Base-by-base conservation (phyloP, 768 basidiomycete genomes). In the Leccinum obscurum region DNA sequence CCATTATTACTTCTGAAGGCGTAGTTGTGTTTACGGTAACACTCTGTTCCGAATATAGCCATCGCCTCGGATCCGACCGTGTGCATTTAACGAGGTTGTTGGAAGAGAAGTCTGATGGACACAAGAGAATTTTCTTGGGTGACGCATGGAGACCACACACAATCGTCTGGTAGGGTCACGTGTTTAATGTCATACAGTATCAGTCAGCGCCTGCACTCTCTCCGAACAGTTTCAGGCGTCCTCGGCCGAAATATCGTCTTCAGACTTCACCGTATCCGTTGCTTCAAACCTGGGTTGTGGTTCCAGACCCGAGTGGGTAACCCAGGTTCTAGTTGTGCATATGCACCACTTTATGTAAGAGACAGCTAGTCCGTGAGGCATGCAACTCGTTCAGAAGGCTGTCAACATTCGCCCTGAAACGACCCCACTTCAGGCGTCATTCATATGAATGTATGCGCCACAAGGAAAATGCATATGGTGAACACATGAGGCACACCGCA, bases 1-100 rank as follows among this genome's bases (percentile, higher is more conserved):
- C 53, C 30, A 52, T 24, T 5, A 30, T 58, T 34, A 28, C 44
- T 44, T 59, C 15, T 32, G 35, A 48, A 55, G 35, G 26, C 41
- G 6, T 55, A 39, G 20, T 34, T 56, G 35, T 55, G 26, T 57
- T 67, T 50, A 62, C 30, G 13, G 34, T 62, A 37, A 51, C 37
- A n/a, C 41, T 44, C 10, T 30, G 30, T 58, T 52, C 56, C 44
- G 49, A 17, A n/a, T 51, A 53, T 49, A 75, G 72, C 61, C 52
- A 72, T 74, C n/a, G 68, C 72, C 14, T 71, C 57, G 53, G 72
- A 74, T 54, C 72, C 72, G 37, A 72, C 71, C 11, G 74, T 74
- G 32, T 74, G 72, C 50, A 56, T 72, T 4, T 75, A 58, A 54
- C 52, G 35, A 52, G 11, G 54, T 20, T 50, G 11, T 15, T 37